Conservation (phyloP, 163 green algal genomes). For the Coccomyxa subellipsoidea region DNA sequence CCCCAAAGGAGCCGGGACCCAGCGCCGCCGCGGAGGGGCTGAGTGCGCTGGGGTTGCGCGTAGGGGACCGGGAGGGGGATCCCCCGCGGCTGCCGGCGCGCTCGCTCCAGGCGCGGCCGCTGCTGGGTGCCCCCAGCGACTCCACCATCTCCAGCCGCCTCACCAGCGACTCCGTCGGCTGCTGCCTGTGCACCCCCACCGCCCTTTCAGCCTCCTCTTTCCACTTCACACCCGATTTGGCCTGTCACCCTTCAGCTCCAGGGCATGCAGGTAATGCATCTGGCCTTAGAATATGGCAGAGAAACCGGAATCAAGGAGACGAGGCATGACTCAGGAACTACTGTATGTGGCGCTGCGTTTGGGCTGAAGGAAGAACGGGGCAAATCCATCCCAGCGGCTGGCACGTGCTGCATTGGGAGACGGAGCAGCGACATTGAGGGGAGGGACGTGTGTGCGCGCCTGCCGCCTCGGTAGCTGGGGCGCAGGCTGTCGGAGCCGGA, state of each 20-base stretch:
- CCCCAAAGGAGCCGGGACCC: neutral
- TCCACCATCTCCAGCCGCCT: slow-evolving; percentile 1
- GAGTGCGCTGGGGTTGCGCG: neutral
- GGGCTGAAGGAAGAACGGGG: too few relatives aligned
- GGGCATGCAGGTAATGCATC: too few relatives aligned
- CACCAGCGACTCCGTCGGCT: neutral
- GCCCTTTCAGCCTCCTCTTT: neutral
- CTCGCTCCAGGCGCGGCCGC: neutral
- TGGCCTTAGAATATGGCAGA: too few relatives aligned
- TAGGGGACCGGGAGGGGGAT: neutral
- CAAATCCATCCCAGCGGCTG: too few relatives aligned
- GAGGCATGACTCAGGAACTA: too few relatives aligned
- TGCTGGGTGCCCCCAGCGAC: slow-evolving; percentile 1
- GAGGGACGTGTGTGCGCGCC: too few relatives aligned
- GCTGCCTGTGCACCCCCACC: neutral
- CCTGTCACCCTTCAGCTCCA: too few relatives aligned
- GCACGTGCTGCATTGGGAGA: too few relatives aligned
- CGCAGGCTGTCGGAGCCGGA: neutral
- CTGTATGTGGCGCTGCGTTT: too few relatives aligned
- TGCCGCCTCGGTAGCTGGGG: neutral
- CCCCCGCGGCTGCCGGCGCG: neutral
- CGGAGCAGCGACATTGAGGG: too few relatives aligned
- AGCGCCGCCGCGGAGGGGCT: neutral
- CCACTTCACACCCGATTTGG: too few relatives aligned
- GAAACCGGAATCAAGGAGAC: too few relatives aligned